Evolutionary conservation across 2,329 filamentous ascomycete species (phyloP).

Genomic region (Colletotrichum eleusines): DNA sequence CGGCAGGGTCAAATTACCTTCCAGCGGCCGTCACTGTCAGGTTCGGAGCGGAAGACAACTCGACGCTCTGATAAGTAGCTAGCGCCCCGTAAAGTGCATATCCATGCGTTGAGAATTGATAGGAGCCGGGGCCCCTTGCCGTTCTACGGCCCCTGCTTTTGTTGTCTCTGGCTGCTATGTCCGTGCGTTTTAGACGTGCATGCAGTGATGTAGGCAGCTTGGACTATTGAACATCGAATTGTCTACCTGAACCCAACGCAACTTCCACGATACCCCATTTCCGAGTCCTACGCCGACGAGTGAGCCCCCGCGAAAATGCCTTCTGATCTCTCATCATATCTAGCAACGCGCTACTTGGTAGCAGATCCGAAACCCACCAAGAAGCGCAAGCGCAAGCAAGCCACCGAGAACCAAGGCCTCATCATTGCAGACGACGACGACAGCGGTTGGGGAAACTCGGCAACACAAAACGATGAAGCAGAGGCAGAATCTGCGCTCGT

Average conservation of each 20-base stretch:
- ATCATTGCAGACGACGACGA: slow-evolving; percentile 76
- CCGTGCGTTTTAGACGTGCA: slow-evolving; percentile 26
- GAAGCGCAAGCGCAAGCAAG: slow-evolving; percentile 73
- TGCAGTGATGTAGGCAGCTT: slow-evolving; percentile 21
- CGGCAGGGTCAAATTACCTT: slow-evolving; percentile 10
- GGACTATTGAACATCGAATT: background rate
- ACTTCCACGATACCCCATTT: background rate
- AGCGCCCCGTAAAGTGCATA: slow-evolving; percentile 41
- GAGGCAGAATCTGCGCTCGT: slow-evolving; percentile 65
- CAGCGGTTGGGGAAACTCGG: slow-evolving; percentile 60
- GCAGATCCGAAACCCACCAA: slow-evolving; percentile 68
- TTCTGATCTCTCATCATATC: slow-evolving; percentile 80
- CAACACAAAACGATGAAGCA: slow-evolving; percentile 59
- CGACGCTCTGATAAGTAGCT: slow-evolving; percentile 37
- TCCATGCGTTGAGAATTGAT: slow-evolving; percentile 3
- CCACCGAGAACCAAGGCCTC: slow-evolving; percentile 61
- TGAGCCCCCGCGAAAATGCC: slow-evolving; percentile 55
- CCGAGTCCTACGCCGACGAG: background rate
- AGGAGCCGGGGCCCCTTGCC: slow-evolving; percentile 19
- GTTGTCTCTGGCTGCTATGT: background rate
- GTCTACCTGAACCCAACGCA: background rate
- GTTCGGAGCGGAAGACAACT: slow-evolving; percentile 27
- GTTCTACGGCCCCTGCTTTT: slow-evolving; percentile 30
- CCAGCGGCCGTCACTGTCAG: slow-evolving; percentile 22
- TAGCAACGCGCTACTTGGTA: slow-evolving; percentile 89